Base-by-base conservation (phyloP, 2,329 filamentous ascomycete genomes). In the Scedosporium boydii region DNA sequence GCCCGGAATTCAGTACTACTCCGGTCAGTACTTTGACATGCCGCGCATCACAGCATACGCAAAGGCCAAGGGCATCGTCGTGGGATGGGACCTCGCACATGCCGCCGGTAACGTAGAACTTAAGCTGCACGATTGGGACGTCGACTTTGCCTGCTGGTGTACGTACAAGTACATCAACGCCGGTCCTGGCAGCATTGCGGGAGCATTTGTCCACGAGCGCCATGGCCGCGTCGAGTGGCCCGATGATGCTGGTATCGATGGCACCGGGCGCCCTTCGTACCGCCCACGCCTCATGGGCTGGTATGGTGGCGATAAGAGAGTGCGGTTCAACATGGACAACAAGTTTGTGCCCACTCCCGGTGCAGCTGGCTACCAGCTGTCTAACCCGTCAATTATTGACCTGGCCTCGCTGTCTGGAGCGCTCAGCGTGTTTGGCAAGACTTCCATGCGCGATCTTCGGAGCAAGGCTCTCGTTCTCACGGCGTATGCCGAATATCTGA, bases 101-200 rank as follows among this genome's bases (percentile, higher is more conserved):
- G 90, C 91, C 0, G 89, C 84, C 23, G 92, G 92, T 38, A 96
- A 96, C 70, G 89, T 96, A 1, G 86, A 89, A 51, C 75, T 96
- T 18, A 76, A 80, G 63, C 80, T 96, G 21, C 91, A 96, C 73
- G 90, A 93, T 68, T 96, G 92, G 92, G 82, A 89, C 67, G 91
- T 96, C 42, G 92, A 96, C 73, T 96, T 96, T 69, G 92, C 93
- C 16, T 89, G 84, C 61, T 96, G 92, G 92, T 96, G 92, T 75
- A 93, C 88, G 18, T 96, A 96, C 81, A 96, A 96, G 77, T 96
- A 96, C 76, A 83, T 96, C 72, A 96, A 96, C 71, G 86, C 87
- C 27, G 92, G 92, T 0, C 91, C 92, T 0, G 92, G 92, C 3
- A 82, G 87, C 16, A 96, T 96, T 66, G 91, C 85, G 1, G 91